Percentiles rank a stretch among this genome's conserved stretches.
Conservation (phyloP, 179 eudicot species). For the Beta lomatogona region DNA sequence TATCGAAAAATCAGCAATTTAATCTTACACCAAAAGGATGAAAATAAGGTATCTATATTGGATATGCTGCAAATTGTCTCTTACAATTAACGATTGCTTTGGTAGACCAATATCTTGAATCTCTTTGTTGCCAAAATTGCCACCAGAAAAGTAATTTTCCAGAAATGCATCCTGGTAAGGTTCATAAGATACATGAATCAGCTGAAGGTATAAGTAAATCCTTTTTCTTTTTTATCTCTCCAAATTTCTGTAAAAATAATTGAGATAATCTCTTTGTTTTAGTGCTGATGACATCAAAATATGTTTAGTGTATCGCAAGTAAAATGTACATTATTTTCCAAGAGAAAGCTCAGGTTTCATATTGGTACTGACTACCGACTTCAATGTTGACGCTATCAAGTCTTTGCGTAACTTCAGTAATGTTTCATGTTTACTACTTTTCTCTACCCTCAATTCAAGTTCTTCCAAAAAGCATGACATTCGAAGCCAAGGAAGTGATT, state of each 20-base stretch:
- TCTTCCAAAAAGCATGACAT: conserved; percentile 1
- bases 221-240: background rate
- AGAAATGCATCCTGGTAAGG: conserved; percentile 56
- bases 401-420: background rate
- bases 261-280: background rate
- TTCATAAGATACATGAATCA: background rate
- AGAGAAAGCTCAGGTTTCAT: background rate
- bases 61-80: conserved; percentile 5
- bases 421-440: background rate
- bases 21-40: background rate
- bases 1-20: background rate
- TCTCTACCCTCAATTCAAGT: background rate
- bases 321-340: background rate
- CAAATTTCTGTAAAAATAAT: background rate
- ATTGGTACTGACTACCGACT: no score
- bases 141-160: conserved; percentile 52
- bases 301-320: background rate
- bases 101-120: conserved; percentile 64
- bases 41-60: background rate
- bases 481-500: background rate
- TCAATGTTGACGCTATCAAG: background rate
- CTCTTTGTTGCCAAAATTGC: conserved; percentile 45
- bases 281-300: background rate
- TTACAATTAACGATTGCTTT: conserved; percentile 57
- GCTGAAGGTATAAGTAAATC: background rate